Percentiles rank a stretch among this genome's conserved stretches.
Evolutionary conservation across 352 stramenopile species (phyloP).

Genomic region (Pythium oligandrum): DNA sequence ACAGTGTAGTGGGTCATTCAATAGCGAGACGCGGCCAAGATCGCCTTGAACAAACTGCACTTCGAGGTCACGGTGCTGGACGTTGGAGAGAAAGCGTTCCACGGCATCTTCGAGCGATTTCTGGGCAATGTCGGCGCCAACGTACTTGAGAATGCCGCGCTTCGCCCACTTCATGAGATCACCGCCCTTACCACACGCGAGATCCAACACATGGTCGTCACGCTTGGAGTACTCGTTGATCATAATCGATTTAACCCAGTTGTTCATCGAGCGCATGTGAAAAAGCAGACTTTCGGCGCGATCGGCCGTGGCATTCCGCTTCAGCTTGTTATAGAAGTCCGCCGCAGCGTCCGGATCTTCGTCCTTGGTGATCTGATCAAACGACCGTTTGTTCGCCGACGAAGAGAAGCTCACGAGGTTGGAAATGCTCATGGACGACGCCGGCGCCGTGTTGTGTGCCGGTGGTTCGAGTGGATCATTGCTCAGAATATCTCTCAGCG

Average conservation of each 20-base stretch:
- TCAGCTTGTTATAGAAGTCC: slow-evolving; percentile 82
- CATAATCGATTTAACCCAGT: slow-evolving; percentile 97
- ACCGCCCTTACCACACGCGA: slow-evolving; percentile 97
- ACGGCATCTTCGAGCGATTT: slow-evolving; percentile 94
- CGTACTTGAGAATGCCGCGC: slow-evolving; percentile 90
- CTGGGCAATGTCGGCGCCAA: slow-evolving; percentile 97
- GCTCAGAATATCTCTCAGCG: slow-evolving; percentile 68
- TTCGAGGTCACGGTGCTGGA: slow-evolving; percentile 65
- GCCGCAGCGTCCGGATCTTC: slow-evolving; percentile 65
- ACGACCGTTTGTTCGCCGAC: slow-evolving; percentile 37
- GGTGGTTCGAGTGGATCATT: not conserved
- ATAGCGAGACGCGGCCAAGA: slow-evolving; percentile 62
- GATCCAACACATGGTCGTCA: slow-evolving; percentile 92
- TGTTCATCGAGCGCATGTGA: slow-evolving; percentile 98
- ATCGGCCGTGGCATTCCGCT: slow-evolving; percentile 65
- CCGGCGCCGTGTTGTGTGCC: slow-evolving; percentile 2
- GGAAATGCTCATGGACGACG: slow-evolving; percentile 46
- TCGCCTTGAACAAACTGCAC: slow-evolving; percentile 79
- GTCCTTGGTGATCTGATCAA: slow-evolving; percentile 51
- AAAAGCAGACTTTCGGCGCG: slow-evolving; percentile 91
- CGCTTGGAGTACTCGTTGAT: slow-evolving; percentile 87
- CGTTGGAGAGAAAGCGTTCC: slow-evolving; percentile 70
- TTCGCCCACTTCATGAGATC: slow-evolving; percentile 97
- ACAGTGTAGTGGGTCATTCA: slow-evolving; percentile 60
- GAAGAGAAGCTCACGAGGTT: slow-evolving; percentile 41